Conservation (phyloP, 2,329 filamentous ascomycete genomes). For the Ophiostoma triangulosporum region DNA sequence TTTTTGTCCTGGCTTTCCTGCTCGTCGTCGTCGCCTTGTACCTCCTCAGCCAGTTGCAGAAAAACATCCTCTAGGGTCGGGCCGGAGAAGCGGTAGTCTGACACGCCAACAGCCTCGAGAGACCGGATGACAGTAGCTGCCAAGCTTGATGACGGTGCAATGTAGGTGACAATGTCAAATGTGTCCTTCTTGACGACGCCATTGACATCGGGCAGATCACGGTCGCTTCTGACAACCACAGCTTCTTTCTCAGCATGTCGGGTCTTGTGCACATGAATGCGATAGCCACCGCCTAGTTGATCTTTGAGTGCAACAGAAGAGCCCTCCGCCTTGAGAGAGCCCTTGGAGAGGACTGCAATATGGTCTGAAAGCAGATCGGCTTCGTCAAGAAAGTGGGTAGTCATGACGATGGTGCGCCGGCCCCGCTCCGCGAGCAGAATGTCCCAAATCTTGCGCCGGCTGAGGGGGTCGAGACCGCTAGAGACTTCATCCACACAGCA, state of each 20-base stretch:
- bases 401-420: conserved; percentile 68
- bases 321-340: conserved; percentile 66
- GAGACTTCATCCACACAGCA: conserved; percentile 90
- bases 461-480: conserved; percentile 75
- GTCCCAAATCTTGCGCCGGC: conserved; percentile 83
- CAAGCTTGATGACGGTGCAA: conserved; percentile 52
- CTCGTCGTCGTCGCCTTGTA: conserved; percentile 25
- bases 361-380: conserved; percentile 81
- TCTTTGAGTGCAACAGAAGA: conserved; percentile 81
- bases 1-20: not conserved
- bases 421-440: conserved; percentile 79
- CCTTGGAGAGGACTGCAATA: conserved; percentile 78
- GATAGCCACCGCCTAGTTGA: conserved; percentile 68
- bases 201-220: conserved; percentile 34
- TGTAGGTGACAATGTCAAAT: conserved; percentile 62
- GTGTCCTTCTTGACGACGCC: conserved; percentile 43
- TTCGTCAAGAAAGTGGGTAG: conserved; percentile 89
- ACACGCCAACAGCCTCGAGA: conserved; percentile 52
- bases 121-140: conserved; percentile 58
- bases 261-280: conserved; percentile 58
- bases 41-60: conserved; percentile 70
- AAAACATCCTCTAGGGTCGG: conserved; percentile 93
- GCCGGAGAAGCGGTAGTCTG: conserved; percentile 72
- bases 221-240: conserved; percentile 4
- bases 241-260: conserved; percentile 22